These are phyloP conservation scores for sunflower (Helianthus annuus) DNA, from an alignment of 129 eudicot species.

Conservation along the genomic window HanXRQr2.0-SUNRISE NC_035435.2:52826740-52827239, in stretches of 20 bases:
- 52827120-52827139: slow-evolving; percentile 47
- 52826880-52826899: slow-evolving; percentile 28
- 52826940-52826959: slow-evolving; percentile 51
- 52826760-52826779: no score
- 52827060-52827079: slow-evolving; percentile 43
- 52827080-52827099: slow-evolving; percentile 42
- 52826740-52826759: no score
- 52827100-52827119: slow-evolving; percentile 54
- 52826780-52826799: no score
- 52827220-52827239: slow-evolving; percentile 35
- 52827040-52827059: slow-evolving; percentile 45
- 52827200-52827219: slow-evolving; percentile 19
- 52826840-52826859: neutral
- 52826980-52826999: slow-evolving; percentile 47
- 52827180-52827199: slow-evolving; percentile 51
- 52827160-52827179: neutral
- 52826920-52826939: slow-evolving; percentile 32
- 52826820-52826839: no score
- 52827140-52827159: slow-evolving; percentile 45
- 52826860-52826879: neutral
- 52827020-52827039: slow-evolving; percentile 44
- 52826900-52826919: slow-evolving; percentile 37
- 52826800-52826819: no score
- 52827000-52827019: slow-evolving; percentile 39
- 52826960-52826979: slow-evolving; percentile 54